Evolutionary conservation across 2,329 filamentous ascomycete genomes (phyloP).

Genomic region (Ophiostoma australiae): DNA sequence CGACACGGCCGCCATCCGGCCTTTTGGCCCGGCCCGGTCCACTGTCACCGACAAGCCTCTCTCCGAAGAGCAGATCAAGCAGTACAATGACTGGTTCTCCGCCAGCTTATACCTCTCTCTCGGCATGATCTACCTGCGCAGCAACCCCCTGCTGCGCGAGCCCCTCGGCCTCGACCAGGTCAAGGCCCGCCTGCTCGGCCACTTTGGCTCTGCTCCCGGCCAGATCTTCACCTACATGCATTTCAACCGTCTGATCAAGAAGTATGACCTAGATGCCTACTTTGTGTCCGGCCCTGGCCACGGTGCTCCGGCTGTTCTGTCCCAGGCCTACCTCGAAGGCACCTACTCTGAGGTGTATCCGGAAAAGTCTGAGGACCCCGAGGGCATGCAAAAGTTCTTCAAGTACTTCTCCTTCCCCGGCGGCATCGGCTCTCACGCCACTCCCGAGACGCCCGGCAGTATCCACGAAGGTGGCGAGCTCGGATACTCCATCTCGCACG

Average conservation of each 20-base stretch:
- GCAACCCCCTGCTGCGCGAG: conserved; percentile 67
- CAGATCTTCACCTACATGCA: conserved; percentile 79
- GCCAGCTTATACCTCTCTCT: conserved; percentile 70
- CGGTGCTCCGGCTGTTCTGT: conserved; percentile 69
- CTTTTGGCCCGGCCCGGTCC: conserved; percentile 61
- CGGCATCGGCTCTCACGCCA: conserved; percentile 72
- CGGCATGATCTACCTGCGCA: conserved; percentile 73
- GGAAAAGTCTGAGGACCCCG: conserved; percentile 62
- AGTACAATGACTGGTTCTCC: conserved; percentile 68
- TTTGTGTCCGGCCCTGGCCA: conserved; percentile 75
- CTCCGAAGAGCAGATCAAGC: conserved; percentile 59
- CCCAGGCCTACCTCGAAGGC: conserved; percentile 72
- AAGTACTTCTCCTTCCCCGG: conserved; percentile 80
- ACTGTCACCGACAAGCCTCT: conserved; percentile 60
- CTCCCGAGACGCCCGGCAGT: conserved; percentile 71
- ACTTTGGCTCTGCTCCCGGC: conserved; percentile 76
- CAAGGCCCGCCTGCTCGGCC: conserved; percentile 68
- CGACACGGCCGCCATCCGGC: conserved; percentile 53
- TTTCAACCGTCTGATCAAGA: conserved; percentile 77
- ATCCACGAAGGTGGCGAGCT: conserved; percentile 77
- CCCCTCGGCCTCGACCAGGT: conserved; percentile 65
- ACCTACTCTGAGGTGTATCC: conserved; percentile 74
- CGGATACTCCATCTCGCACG: conserved; percentile 75
- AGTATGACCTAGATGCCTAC: conserved; percentile 66
- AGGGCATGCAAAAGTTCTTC: conserved; percentile 71